A percentile compares a stretch with the other conserved stretches of the same genome.
phyloP scores from a whole-genome alignment of 805 yeast genomes.

The Zygotorulaspora danielsina region DNA sequence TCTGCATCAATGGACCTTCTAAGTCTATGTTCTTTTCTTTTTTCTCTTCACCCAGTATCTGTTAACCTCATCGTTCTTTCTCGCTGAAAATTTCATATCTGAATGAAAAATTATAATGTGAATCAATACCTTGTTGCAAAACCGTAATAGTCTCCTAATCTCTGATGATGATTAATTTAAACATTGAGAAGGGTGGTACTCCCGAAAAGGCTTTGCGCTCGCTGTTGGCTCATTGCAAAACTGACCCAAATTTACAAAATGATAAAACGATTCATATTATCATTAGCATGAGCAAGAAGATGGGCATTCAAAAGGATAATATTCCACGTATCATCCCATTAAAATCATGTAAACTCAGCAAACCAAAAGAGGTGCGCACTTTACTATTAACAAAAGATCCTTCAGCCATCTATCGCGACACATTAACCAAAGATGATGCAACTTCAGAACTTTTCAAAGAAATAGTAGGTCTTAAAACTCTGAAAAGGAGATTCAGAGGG shows the following conservation, averaged over 20 bases:
- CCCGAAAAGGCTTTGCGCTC: conserved; percentile 25
- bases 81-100: no score
- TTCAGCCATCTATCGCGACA: conserved; percentile 49
- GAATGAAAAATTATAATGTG: no score
- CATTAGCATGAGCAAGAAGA: conserved; percentile 46
- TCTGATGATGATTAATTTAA: conserved; percentile 10
- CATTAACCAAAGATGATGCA: conserved; percentile 46
- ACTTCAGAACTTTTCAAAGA: conserved; percentile 61
- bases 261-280: conserved; percentile 38
- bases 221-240: conserved; percentile 29
- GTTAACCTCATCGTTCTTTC: no score
- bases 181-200: conserved; percentile 13
- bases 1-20: no score
- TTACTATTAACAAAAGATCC: conserved; percentile 74
- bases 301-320: conserved; percentile 43
- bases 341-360: conserved; percentile 45
- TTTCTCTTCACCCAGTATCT: no score
- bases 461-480: conserved; percentile 54
- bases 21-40: no score
- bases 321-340: conserved; percentile 59
- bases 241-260: conserved; percentile 26
- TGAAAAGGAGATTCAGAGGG: conserved; percentile 45
- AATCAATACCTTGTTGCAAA: no score
- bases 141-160: no score
- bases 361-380: conserved; percentile 47